These are phyloP conservation scores for Sequoiadendron giganteum DNA, from an alignment of 75 land plant genomes.

Conservation along the genomic window DNA sequence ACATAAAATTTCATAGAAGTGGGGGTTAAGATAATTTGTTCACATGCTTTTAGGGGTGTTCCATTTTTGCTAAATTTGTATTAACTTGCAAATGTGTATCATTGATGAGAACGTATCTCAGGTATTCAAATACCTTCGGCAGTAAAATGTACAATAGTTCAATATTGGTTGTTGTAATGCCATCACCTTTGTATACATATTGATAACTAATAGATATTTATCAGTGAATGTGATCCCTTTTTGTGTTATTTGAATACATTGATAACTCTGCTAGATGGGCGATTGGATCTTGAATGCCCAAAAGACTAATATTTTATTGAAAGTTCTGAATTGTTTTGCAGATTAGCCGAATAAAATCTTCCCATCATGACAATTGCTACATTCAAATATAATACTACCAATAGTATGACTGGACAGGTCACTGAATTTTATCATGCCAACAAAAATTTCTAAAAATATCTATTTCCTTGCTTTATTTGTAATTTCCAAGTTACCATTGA, in stretches of 20 bases:
- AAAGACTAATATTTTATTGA: neutral
- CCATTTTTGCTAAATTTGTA: neutral
- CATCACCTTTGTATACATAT: neutral
- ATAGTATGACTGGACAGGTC: neutral
- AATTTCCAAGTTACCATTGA: neutral
- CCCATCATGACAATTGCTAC: neutral
- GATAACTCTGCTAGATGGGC: neutral
- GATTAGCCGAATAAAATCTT: neutral
- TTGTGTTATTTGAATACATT: neutral
- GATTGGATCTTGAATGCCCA: neutral
- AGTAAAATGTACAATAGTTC: neutral
- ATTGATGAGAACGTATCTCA: neutral
- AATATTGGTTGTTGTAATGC: neutral
- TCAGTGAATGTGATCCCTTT: neutral
- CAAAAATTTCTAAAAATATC: neutral
- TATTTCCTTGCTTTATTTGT: neutral
- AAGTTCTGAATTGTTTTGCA: neutral
- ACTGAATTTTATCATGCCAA: neutral
- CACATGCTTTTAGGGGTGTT: neutral
- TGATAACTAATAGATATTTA: neutral
- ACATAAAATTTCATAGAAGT: neutral
- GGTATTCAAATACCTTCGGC: neutral
- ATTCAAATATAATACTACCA: neutral
- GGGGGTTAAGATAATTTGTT: neutral
- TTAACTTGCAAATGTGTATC: neutral